Conservation (phyloP, 1,139 yeast genomes). For the Sugiyamaella sp. region DNA sequence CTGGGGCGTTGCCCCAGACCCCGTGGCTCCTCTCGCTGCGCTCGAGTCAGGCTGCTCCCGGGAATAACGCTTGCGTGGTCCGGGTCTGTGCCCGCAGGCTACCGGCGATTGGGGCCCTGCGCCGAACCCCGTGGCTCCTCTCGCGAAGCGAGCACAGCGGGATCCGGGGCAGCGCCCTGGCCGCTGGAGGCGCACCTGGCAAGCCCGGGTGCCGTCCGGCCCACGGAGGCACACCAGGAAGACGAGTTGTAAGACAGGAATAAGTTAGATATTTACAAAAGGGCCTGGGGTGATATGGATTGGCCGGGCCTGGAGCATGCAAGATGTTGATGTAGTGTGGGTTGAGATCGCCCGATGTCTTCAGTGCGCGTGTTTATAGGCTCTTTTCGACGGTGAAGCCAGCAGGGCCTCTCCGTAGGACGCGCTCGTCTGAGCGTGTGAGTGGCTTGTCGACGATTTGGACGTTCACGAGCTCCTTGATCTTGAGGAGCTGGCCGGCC, state of each 20-base stretch:
- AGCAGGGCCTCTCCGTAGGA: constrained; percentile 36
- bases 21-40: not conserved
- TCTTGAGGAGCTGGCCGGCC: constrained; percentile 82
- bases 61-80: too few species aligned
- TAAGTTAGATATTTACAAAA: constrained; percentile 15
- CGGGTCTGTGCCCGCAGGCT: too few species aligned
- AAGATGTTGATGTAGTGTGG: not conserved
- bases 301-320: not conserved
- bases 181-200: not conserved
- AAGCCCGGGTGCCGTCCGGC: too few species aligned
- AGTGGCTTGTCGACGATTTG: constrained; percentile 61
- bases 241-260: not conserved
- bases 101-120: too few species aligned
- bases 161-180: constrained; percentile 1
- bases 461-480: constrained; percentile 87
- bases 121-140: not conserved
- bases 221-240: not conserved
- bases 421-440: constrained; percentile 38
- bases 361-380: constrained; percentile 7
- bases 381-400: constrained; percentile 36
- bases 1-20: constrained; percentile 3
- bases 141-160: not conserved
- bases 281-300: too few species aligned
- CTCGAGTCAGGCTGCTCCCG: constrained; percentile 1
- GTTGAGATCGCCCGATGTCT: too few species aligned